Evolutionary conservation across 208 protist genomes (phyloP), one percentile per base, ranked within the genome.

Genomic region (Leishmania major): DNA sequence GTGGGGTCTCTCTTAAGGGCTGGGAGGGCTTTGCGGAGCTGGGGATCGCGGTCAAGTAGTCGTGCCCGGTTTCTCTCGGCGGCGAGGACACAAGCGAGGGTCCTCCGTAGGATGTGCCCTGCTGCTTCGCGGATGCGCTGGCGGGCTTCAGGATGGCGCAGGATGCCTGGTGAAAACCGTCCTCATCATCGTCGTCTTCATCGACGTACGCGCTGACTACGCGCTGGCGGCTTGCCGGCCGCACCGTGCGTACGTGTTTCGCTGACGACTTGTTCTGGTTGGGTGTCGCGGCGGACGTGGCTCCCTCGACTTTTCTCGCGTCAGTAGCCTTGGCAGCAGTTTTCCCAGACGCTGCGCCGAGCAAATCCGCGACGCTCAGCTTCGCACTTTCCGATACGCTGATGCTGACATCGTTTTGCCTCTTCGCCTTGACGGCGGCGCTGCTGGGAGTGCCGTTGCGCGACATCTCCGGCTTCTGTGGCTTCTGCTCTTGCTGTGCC

Each of bases 151-250:
- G n/a, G 15, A 3, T 40, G 3, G 59, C 71, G 74, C 10, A 22
- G 15, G 70, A 43, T 77, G 66, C 37, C 45, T 80, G 43, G 66
- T 79, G 80, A 69, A 84, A 40, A 47, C 78, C 79, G 47, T 87
- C 80, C 47, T 86, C 79, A 40, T 89, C 84, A 11, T 87, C 76
- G 31, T 86, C 79, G 53, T 89, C 84, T 8, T 87, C 79, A n/a
- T 89, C 85, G 4, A 87, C 15, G 71, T 77, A 84, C 43, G 43
- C 62, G 47, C 35, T 75, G 40, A 87, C 76, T 7, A 62, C 55
- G 8, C 84, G 76, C 43, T 77, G 81, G 62, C 69, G 74, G 49
- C 47, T 43, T 22, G 80, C 53, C 51, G 76, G 77, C 55, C 43
- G 69, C 22, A 78, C 71, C 22, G 37, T 15, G 1, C 4, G 35